These are phyloP conservation scores for Blastobotrys americana DNA, from an alignment of 805 yeast species.

Conservation along the genomic window DNA sequence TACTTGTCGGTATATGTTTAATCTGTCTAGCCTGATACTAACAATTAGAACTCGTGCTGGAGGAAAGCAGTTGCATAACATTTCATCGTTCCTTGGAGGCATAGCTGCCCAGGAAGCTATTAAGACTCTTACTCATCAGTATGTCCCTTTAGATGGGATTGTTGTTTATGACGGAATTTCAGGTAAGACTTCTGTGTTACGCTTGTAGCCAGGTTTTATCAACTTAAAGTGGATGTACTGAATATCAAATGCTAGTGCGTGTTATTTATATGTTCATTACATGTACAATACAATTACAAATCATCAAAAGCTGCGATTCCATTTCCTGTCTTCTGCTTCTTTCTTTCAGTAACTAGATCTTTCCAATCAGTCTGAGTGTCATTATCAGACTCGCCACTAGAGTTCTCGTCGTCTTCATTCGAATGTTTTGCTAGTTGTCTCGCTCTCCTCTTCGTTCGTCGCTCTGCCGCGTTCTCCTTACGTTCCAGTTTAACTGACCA, in stretches of 20 bases:
- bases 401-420: conserved; percentile 39
- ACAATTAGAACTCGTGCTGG: conserved; percentile 29
- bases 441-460: conserved; percentile 62
- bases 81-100: conserved; percentile 72
- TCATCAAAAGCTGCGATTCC: conserved; percentile 22
- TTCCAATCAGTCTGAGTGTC: conserved; percentile 78
- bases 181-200: conserved; percentile 33
- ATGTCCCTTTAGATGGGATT: conserved; percentile 66
- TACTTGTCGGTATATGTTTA: no score
- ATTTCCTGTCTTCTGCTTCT: conserved; percentile 43
- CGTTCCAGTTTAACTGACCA: conserved; percentile 71
- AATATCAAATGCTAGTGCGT: no score
- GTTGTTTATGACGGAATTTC: conserved; percentile 66
- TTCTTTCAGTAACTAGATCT: conserved; percentile 59
- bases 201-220: no score
- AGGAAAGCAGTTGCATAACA: conserved; percentile 47
- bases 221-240: no score
- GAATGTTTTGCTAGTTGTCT: conserved; percentile 49
- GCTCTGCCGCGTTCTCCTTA: conserved; percentile 52
- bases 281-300: no score
- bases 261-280: no score
- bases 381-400: conserved; percentile 28
- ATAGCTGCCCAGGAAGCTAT: conserved; percentile 77
- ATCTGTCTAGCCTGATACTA: no score
- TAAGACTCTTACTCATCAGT: conserved; percentile 70